Conservation (phyloP, 208 protist species). For the Sergeia podlipaevii region DNA sequence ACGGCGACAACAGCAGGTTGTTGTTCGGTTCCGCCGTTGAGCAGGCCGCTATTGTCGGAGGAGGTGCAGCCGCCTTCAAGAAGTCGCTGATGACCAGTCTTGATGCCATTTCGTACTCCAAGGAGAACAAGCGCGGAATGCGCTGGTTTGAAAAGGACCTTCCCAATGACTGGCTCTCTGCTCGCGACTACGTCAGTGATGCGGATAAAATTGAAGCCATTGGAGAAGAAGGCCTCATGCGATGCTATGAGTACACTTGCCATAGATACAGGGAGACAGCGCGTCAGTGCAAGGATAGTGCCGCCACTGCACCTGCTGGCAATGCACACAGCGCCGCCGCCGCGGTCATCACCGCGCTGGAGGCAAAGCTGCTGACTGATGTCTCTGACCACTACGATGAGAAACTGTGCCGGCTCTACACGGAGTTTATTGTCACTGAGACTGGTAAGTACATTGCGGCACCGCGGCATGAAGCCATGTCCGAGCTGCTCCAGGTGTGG, state of each 20-base stretch:
- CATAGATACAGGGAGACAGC: neutral
- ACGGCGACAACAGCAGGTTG: neutral
- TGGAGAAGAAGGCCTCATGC: conserved; percentile 53
- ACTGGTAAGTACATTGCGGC: conserved; percentile 51
- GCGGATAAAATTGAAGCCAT: conserved; percentile 86
- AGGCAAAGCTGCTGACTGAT: conserved; percentile 35
- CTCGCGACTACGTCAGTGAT: conserved; percentile 78
- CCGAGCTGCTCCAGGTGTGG: conserved; percentile 47
- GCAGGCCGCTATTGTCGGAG: conserved; percentile 9
- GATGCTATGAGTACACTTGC: conserved; percentile 72
- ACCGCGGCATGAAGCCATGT: conserved; percentile 50
- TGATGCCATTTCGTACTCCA: conserved; percentile 79
- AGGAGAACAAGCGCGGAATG: conserved; percentile 59
- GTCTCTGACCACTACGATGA: conserved; percentile 68
- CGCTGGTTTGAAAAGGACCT: conserved; percentile 64
- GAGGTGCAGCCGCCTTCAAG: no score
- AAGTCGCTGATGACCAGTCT: conserved; percentile 11
- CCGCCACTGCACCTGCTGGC: no score
- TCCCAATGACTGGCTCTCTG: conserved; percentile 40
- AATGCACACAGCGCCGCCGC: neutral
- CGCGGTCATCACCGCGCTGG: neutral
- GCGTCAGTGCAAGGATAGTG: no score
- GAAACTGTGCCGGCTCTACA: conserved; percentile 52
- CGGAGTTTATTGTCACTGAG: conserved; percentile 58
- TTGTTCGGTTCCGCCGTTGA: neutral